Evolutionary conservation across 2,329 filamentous ascomycete species (phyloP), one percentile per base, ranked within the genome.

Genomic region (Aspergillus calidoustus): DNA sequence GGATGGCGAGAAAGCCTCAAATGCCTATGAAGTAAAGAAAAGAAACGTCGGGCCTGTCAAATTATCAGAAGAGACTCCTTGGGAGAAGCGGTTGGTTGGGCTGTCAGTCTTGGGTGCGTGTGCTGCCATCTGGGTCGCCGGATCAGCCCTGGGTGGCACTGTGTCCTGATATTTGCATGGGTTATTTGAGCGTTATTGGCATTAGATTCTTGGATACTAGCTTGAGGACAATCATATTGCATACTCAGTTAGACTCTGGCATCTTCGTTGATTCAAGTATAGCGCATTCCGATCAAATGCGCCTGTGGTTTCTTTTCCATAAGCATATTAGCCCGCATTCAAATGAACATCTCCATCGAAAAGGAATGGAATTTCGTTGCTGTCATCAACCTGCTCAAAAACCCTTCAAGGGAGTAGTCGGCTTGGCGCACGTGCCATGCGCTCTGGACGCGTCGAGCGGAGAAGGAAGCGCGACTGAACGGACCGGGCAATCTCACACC

Each of bases 61-160:
- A 68, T 86, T 89, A 34, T 76, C 90, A 54, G 88, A 84, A 3
- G 86, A 89, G 57, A 84, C 88, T 38, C 84, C 86, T 58, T 90
- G 88, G 86, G 89, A 86, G 83, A 84, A 77, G 66, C 73, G 74
- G 53, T 62, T 76, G 13, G 67, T 77, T n/a, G 76, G 76, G 1
- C 55, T 74, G 23, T 74, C 74, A 43, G 71, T 77, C 22, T 59
- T 78, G 41, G 73, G 73, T 34, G 70, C 69, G 50, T 77, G 74
- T 60, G 72, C 74, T 47, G 75, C 75, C 38, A 64, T 74, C 38
- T 78, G 76, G 76, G 61, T 76, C 23, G 69, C 75, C 38, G 75
- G 74, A 43, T 77, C 74, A 30, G 69, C 75, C 34, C 60, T 77
- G 43, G 73, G 74, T 61, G 65, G 66, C 59, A 53, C 62, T 55